phyloP scores from a whole-genome alignment of 2,329 filamentous ascomycete genomes.

The Xylariaceae sp. region DNA sequence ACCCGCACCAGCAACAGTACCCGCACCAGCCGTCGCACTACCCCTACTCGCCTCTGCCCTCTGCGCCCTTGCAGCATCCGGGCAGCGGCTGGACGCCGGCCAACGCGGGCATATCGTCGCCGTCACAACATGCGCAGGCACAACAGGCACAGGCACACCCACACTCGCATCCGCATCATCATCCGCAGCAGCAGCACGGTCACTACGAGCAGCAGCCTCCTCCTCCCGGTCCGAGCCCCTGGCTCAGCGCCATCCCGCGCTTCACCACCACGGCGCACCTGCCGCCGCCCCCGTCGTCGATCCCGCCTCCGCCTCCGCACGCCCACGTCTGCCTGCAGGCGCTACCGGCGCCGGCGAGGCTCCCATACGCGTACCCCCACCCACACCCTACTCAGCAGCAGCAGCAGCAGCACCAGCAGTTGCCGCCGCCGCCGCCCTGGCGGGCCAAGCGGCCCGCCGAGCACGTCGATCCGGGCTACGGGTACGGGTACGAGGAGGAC shows the following conservation, averaged over 20 bases:
- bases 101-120: conserved; percentile 11
- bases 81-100: conserved; percentile 23
- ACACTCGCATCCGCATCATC: conserved; percentile 3
- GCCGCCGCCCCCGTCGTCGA: not conserved
- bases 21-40: conserved; percentile 8
- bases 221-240: conserved; percentile 30
- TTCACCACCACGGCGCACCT: conserved; percentile 19
- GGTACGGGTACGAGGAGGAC: not conserved
- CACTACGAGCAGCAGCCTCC: conserved; percentile 6
- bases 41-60: conserved; percentile 15
- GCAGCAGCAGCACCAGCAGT: not conserved
- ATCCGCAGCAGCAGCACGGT: conserved; percentile 1
- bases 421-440: too few species aligned
- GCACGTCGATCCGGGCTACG: conserved; percentile 9
- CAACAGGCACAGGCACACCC: conserved; percentile 8
- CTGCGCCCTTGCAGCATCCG: conserved; percentile 7
- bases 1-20: too few species aligned
- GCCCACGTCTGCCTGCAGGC: not conserved
- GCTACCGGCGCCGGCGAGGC: not conserved
- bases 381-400: not conserved
- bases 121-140: too few species aligned
- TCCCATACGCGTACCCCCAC: not conserved
- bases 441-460: conserved; percentile 21
- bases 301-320: not conserved
- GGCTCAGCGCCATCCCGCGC: conserved; percentile 38